Evolutionary conservation across 208 protist genomes (phyloP).

Genomic region (Lotmaria passim): DNA sequence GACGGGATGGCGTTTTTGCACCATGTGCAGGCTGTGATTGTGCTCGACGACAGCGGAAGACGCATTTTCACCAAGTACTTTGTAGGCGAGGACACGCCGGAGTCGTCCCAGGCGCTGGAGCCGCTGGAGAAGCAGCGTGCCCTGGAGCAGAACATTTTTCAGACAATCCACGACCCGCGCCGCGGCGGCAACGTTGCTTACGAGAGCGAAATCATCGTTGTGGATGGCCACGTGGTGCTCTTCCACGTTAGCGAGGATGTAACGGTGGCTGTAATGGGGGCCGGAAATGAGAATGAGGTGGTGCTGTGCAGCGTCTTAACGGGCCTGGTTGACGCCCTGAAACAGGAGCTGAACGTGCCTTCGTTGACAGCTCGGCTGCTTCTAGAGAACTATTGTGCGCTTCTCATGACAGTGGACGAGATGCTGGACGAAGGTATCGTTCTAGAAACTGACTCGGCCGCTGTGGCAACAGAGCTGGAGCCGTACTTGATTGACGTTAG

Average conservation of each 20-base stretch:
- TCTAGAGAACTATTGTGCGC: conserved; percentile 84
- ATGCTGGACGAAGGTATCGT: conserved; percentile 92
- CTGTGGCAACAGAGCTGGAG: conserved; percentile 61
- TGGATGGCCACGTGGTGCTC: conserved; percentile 79
- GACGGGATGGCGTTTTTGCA: conserved; percentile 85
- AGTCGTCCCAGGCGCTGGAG: conserved; percentile 53
- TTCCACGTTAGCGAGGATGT: conserved; percentile 69
- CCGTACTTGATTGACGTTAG: conserved; percentile 64
- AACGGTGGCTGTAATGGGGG: conserved; percentile 81
- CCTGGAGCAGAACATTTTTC: conserved; percentile 67
- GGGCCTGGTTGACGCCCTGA: conserved; percentile 70
- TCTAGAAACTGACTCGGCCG: conserved; percentile 71
- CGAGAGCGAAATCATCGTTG: conserved; percentile 75
- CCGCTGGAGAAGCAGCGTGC: conserved; percentile 67
- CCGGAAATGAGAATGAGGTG: conserved; percentile 82
- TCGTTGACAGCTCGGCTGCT: conserved; percentile 58
- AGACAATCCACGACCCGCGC: conserved; percentile 39
- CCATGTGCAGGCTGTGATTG: conserved; percentile 81
- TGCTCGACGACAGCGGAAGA: conserved; percentile 68
- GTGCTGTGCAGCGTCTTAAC: conserved; percentile 73
- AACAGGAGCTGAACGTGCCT: conserved; percentile 55
- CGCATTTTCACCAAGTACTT: conserved; percentile 92
- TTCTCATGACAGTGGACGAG: conserved; percentile 91
- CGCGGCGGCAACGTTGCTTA: conserved; percentile 24
- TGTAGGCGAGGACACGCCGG: conserved; percentile 56